These are phyloP conservation scores for Apiospora aurea DNA, from an alignment of 2,329 filamentous ascomycete genomes.

Conservation along the genomic window DNA sequence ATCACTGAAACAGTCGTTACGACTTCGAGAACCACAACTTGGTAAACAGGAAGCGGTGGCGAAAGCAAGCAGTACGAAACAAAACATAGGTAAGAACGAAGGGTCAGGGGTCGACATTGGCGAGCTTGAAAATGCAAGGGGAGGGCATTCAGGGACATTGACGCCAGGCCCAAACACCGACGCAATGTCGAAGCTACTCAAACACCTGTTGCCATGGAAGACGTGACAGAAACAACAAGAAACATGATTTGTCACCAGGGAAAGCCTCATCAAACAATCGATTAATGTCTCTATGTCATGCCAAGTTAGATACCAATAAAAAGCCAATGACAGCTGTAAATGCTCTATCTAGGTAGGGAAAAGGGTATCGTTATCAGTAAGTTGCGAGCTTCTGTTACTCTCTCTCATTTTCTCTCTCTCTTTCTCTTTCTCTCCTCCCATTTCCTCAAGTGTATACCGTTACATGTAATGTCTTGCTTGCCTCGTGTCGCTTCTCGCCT, in stretches of 20 bases:
- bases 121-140: background rate
- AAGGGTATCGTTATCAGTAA: conserved; percentile 13
- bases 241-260: background rate
- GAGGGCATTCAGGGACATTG: background rate
- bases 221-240: background rate
- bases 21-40: background rate
- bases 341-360: background rate
- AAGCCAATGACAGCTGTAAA: background rate
- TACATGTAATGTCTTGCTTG: background rate
- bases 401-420: background rate
- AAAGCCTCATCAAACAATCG: background rate
- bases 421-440: background rate
- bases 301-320: background rate
- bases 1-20: background rate
- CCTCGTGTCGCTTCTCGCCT: background rate
- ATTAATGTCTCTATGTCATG: background rate
- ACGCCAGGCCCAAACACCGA: background rate
- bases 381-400: background rate
- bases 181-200: background rate
- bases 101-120: background rate
- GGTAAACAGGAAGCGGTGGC: background rate
- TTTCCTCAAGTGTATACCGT: background rate
- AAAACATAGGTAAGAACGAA: background rate
- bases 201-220: background rate
- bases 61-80: background rate